phyloP scores from a whole-genome alignment of 2,329 filamentous ascomycete species.

The Colletotrichum agaves region DNA sequence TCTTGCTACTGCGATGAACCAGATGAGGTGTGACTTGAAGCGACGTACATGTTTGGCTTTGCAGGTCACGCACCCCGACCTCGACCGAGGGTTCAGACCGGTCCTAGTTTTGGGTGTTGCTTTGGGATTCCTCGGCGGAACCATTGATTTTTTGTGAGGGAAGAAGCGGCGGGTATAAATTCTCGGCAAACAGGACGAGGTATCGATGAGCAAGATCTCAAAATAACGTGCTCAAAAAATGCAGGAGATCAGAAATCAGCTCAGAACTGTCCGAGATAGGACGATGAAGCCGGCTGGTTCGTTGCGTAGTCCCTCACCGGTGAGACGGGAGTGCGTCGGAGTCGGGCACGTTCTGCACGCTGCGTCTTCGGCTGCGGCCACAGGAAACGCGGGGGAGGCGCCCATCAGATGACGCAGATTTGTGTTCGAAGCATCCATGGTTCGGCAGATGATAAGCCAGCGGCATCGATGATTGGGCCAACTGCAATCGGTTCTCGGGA shows the following conservation, averaged over 20 bases:
- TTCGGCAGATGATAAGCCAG: constrained; percentile 23
- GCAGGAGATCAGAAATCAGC: neutral
- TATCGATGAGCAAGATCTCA: neutral
- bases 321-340: neutral
- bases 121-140: constrained; percentile 16
- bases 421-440: constrained; percentile 6
- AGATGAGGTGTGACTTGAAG: neutral
- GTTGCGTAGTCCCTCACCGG: neutral
- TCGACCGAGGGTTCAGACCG: constrained; percentile 41
- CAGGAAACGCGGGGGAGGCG: constrained; percentile 23
- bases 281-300: neutral
- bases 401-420: constrained; percentile 25
- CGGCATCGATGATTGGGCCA: constrained; percentile 15
- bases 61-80: constrained; percentile 46
- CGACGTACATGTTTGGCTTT: constrained; percentile 43
- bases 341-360: constrained; percentile 5
- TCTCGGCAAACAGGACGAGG: neutral
- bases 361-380: constrained; percentile 3
- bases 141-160: constrained; percentile 18
- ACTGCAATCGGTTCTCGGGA: neutral
- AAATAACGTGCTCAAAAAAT: neutral
- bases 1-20: neutral
- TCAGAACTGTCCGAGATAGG: constrained; percentile 4
- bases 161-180: too few relatives aligned
- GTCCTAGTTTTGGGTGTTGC: constrained; percentile 22